These are phyloP conservation scores for Gremmenia infestans DNA, from an alignment of 2,329 filamentous ascomycete species.

Conservation along the genomic window DNA sequence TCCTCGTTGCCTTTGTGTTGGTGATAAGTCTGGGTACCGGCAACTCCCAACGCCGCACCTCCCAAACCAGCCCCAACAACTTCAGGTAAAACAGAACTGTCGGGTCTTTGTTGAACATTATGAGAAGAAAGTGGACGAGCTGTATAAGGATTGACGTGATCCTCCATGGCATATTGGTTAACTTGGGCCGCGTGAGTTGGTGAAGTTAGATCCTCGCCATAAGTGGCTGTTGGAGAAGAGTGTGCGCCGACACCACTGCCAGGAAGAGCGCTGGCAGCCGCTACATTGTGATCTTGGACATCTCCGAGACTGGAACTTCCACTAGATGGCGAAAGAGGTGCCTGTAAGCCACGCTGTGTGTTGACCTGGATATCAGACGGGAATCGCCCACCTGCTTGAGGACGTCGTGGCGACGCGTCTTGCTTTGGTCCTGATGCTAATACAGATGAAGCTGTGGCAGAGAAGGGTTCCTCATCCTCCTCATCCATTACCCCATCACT, in stretches of 20 bases:
- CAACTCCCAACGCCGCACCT: constrained; percentile 17
- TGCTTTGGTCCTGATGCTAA: constrained; percentile 45
- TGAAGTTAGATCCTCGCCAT: constrained; percentile 35
- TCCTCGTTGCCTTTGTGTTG: constrained; percentile 13
- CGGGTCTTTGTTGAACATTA: not conserved
- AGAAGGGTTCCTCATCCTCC: constrained; percentile 61
- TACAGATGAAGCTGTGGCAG: constrained; percentile 50
- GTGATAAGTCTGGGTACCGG: constrained; percentile 18
- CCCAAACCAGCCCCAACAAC: constrained; percentile 17
- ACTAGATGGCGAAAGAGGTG: constrained; percentile 74
- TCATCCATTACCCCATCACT: constrained; percentile 77
- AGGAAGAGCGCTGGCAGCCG: constrained; percentile 39
- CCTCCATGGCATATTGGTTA: constrained; percentile 45
- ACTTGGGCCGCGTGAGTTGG: constrained; percentile 47
- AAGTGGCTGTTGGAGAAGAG: constrained; percentile 9
- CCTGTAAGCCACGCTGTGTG: constrained; percentile 71
- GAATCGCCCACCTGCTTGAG: constrained; percentile 92
- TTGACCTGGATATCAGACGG: constrained; percentile 89
- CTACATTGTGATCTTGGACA: constrained; percentile 52
- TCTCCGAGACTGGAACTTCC: constrained; percentile 60
- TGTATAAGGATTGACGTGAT: constrained; percentile 55
- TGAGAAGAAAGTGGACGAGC: constrained; percentile 23
- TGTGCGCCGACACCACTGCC: constrained; percentile 20
- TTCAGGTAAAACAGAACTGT: not conserved
- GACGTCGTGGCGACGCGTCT: constrained; percentile 56